Conservation (phyloP, 352 stramenopile species). For the Sclerospora graminicola region DNA sequence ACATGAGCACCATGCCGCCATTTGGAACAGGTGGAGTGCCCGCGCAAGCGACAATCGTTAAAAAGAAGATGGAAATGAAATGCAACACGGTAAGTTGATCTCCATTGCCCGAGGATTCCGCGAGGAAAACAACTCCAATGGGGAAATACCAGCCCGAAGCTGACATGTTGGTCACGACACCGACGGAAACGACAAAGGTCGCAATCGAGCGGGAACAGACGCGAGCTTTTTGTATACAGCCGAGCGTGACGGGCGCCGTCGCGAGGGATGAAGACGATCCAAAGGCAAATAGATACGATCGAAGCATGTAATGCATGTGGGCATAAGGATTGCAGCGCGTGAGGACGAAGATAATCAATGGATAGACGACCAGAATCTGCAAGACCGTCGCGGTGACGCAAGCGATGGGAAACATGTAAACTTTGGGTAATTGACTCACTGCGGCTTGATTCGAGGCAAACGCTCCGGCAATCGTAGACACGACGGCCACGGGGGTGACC, state of each 20-base stretch:
- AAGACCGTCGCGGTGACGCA: conserved; percentile 23
- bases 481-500: conserved; percentile 47
- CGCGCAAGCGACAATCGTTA: conserved; percentile 42
- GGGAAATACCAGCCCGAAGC: conserved; percentile 49
- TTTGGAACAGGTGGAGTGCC: conserved; percentile 46
- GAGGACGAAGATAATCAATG: conserved; percentile 50
- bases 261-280: conserved; percentile 53
- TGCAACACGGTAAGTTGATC: conserved; percentile 36
- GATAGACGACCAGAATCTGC: conserved; percentile 49
- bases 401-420: conserved; percentile 46
- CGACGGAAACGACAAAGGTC: conserved; percentile 69
- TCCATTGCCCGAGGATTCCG: conserved; percentile 45
- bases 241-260: conserved; percentile 52
- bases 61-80: conserved; percentile 39
- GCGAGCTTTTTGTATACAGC: conserved; percentile 45
- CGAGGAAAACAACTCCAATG: conserved; percentile 49
- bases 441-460: conserved; percentile 44
- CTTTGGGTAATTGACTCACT: conserved; percentile 24
- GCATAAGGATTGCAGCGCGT: conserved; percentile 57
- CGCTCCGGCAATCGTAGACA: conserved; percentile 52
- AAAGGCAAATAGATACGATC: conserved; percentile 61
- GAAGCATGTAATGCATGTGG: conserved; percentile 56
- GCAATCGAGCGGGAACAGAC: conserved; percentile 60
- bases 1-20: conserved; percentile 39
- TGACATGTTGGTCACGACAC: conserved; percentile 50